phyloP scores from a whole-genome alignment of 2,329 filamentous ascomycete species.

The Ophiostoma angusticollis region DNA sequence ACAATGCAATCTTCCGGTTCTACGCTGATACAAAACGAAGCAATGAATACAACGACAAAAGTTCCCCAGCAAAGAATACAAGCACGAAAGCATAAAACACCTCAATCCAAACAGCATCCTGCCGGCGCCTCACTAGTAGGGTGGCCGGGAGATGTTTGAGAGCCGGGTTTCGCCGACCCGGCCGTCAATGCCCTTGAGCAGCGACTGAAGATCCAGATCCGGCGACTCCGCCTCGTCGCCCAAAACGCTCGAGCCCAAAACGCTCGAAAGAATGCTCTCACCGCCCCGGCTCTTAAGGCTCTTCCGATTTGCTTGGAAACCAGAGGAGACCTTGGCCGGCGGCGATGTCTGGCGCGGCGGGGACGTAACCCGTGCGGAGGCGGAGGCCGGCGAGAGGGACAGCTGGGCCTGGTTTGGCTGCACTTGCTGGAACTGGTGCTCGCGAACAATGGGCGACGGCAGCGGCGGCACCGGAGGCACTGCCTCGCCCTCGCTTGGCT shows the following conservation, averaged over 20 bases:
- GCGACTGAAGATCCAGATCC: slow-evolving; percentile 33
- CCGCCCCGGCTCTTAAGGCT: slow-evolving; percentile 30
- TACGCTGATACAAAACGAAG: too few species aligned
- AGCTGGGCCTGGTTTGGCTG: slow-evolving; percentile 1
- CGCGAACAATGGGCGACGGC: slow-evolving; percentile 22
- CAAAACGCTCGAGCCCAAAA: slow-evolving; percentile 15
- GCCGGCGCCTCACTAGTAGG: slow-evolving; percentile 27
- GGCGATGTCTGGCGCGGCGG: slow-evolving; percentile 3
- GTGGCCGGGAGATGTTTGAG: slow-evolving; percentile 34
- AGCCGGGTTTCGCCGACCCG: slow-evolving; percentile 31
- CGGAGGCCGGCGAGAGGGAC: too few species aligned
- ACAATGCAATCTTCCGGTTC: too few species aligned
- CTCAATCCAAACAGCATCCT: not conserved
- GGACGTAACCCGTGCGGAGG: not conserved
- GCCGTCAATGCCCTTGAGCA: slow-evolving; percentile 39
- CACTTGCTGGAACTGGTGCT: slow-evolving; percentile 11
- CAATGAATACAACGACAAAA: too few species aligned
- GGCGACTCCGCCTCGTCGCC: slow-evolving; percentile 25
- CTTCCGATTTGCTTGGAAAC: slow-evolving; percentile 17
- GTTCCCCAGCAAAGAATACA: not conserved
- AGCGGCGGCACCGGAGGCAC: slow-evolving; percentile 46
- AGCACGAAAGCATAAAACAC: not conserved
- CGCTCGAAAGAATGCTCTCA: slow-evolving; percentile 21
- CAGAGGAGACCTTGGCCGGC: not conserved
- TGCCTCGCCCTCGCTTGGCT: slow-evolving; percentile 21